Evolutionary conservation across 805 yeast species (phyloP).

Genomic region (Candida tammaniensis): DNA sequence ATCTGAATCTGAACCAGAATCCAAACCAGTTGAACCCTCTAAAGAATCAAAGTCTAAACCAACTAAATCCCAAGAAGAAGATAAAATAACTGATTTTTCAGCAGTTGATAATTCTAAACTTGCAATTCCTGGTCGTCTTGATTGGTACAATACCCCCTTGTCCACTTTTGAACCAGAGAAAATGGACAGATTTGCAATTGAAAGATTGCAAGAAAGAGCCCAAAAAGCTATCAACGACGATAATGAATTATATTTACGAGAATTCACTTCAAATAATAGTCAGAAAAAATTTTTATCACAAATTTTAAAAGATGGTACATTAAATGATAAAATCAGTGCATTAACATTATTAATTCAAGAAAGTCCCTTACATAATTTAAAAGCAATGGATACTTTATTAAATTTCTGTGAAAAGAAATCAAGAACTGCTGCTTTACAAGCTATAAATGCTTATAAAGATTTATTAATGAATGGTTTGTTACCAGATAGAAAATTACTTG

Average conservation of each 20-base stretch:
- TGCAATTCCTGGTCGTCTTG: slow-evolving; percentile 57
- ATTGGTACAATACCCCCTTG: slow-evolving; percentile 70
- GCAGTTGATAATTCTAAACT: slow-evolving; percentile 58
- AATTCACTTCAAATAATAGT: slow-evolving; percentile 70
- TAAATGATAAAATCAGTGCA: slow-evolving; percentile 93
- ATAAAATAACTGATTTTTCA: slow-evolving; percentile 36
- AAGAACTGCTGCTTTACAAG: slow-evolving; percentile 88
- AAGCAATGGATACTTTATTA: slow-evolving; percentile 76
- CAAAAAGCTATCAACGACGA: slow-evolving; percentile 64
- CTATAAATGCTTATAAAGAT: slow-evolving; percentile 87
- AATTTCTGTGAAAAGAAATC: slow-evolving; percentile 86
- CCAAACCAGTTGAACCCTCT: slow-evolving; percentile 13
- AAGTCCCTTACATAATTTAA: slow-evolving; percentile 86
- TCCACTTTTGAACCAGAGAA: slow-evolving; percentile 27
- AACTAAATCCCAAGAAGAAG: slow-evolving; percentile 17
- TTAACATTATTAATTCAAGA: slow-evolving; percentile 90
- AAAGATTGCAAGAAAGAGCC: slow-evolving; percentile 63
- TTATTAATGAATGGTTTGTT: slow-evolving; percentile 77
- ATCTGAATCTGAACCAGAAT: slow-evolving; percentile 14
- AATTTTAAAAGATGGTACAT: slow-evolving; percentile 86
- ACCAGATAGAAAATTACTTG: slow-evolving; percentile 78
- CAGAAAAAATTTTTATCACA: slow-evolving; percentile 87
- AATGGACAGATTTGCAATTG: slow-evolving; percentile 54
- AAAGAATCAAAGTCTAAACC: slow-evolving; percentile 13
- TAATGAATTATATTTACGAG: slow-evolving; percentile 66